Base-by-base conservation (phyloP, 768 basidiomycete species). In the Wakefieldia striispora region DNA sequence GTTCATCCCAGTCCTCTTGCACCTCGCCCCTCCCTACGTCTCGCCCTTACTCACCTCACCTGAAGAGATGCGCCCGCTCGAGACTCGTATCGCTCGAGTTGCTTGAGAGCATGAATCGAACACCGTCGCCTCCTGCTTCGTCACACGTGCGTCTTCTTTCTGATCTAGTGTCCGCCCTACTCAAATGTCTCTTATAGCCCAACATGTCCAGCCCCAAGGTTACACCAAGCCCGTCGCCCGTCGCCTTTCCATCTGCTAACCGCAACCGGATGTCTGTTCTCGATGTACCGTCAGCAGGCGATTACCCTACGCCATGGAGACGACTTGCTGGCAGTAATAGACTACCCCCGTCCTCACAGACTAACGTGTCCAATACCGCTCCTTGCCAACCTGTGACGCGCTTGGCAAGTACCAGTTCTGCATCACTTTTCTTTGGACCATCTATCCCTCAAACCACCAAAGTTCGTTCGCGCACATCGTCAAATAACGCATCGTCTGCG, bases 41-140 rank as follows among this genome's bases (percentile, higher is more conserved):
- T 7, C 24, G 24, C 24, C 24, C 24, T 3, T 24, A 4, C 24
- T 4, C 24, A 4, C 24, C 24, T 24, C 24, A n/a, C 48, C 77
- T 75, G 35, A 90, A 91, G 66, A 76, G 87, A 48, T 80, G 88
- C 10, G 88, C 87, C 1, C 81, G 85, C 11, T 81, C 85, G 23
- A 75, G 87, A 44, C 88, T 86, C 2, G 73, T 88, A 14, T 89
- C 88, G 17, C 67, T 77, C 23, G 85, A 87, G 61, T 68, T 88
- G 40, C 72, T 81, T 16, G 77, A 83, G 63, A 76, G 76, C 53
- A 65, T 72, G 43, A 70, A 69, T 46, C 70, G 73, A 13, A 72
- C 75, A 2, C 60, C 73, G 24, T 79, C 81, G 34, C 74, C 74
- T 9, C 11, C 49, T 62, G 60, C 66, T 64, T 64, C 64, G 62